Evolutionary conservation across 805 yeast genomes (phyloP), one percentile per base, ranked within the genome.

Genomic region (Candida tibetensis): DNA sequence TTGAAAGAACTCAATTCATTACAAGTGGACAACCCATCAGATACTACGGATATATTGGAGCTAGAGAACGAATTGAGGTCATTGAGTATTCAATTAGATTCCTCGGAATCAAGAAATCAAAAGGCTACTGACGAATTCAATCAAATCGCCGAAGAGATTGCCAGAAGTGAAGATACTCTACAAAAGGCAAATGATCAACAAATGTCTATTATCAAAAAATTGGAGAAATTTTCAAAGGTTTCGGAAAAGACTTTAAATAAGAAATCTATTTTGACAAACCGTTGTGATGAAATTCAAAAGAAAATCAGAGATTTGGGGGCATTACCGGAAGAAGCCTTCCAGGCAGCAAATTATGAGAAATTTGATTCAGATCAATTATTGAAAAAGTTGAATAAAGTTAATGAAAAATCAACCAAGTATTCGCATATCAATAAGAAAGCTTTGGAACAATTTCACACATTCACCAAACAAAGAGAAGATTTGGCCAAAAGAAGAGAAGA

Each of bases 361-460:
- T 49, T 65, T 14, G 54, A 64, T 2, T 77, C 87, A 8, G 79
- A 76, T 27, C 69, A 72, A 5, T 58, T 90, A 22, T 58, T 85
- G 34, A 51, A 58, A 12, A 65, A 72, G 37, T 67, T 88, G 42
- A 79, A 76, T 36, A 60, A 60, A 18, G 74, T 78, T 5, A 77
- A 81, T 29, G 76, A 74, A 25, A 76, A 74, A 19, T 64, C 91
- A 28, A 74, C 77, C 30, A 71, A 76, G 48, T 82, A 77, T 56
- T 75, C 77, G 17, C 95, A 88, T 57, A 85, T 93, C 34, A 91
- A 91, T 63, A 85, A 84, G 56, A 86, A 88, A 53, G 96, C 98
- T 0, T 67, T 85, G 47, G 97, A 90, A 50, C 96, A 90, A 54
- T 86, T 74, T 53, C 64, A 72, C 34, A 79, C 77, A 28, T 89